These are phyloP conservation scores for Chenopodium suecicum DNA, from an alignment of 148 eudicot genomes.

Conservation along the genomic window DNA sequence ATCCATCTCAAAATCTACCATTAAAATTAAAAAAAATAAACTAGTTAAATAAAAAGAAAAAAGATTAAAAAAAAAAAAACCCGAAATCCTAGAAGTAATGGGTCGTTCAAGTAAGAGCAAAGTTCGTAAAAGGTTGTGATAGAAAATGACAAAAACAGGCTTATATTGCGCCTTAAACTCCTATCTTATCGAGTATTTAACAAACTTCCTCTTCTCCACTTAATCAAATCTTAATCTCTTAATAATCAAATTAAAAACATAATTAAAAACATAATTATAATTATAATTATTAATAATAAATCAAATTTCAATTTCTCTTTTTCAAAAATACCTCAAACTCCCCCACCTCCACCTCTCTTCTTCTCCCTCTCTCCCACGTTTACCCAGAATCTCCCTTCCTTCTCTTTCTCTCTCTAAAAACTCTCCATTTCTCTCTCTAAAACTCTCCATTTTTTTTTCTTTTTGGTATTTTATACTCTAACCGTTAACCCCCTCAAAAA, in stretches of 20 bases:
- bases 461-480: too few species aligned
- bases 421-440: neutral
- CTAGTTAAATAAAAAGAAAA: neutral
- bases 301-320: neutral
- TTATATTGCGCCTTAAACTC: slow-evolving; percentile 17
- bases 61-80: too few species aligned
- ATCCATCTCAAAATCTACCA: too few species aligned
- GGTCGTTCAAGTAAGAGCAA: neutral
- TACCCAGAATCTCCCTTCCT: neutral
- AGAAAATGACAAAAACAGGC: slow-evolving; percentile 13
- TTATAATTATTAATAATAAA: neutral
- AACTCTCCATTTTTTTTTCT: too few species aligned
- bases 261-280: too few species aligned
- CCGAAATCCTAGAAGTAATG: neutral
- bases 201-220: neutral
- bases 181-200: neutral
- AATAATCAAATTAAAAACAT: too few species aligned
- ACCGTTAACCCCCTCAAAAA: neutral
- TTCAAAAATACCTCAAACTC: neutral
- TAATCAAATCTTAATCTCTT: too few species aligned
- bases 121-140: neutral
- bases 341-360: neutral
- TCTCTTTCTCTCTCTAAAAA: neutral
- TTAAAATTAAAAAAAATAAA: neutral
- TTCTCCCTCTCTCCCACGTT: neutral